Conservation (phyloP, 192 early-diverging fungal species). For the Umbelopsis sp. region DNA sequence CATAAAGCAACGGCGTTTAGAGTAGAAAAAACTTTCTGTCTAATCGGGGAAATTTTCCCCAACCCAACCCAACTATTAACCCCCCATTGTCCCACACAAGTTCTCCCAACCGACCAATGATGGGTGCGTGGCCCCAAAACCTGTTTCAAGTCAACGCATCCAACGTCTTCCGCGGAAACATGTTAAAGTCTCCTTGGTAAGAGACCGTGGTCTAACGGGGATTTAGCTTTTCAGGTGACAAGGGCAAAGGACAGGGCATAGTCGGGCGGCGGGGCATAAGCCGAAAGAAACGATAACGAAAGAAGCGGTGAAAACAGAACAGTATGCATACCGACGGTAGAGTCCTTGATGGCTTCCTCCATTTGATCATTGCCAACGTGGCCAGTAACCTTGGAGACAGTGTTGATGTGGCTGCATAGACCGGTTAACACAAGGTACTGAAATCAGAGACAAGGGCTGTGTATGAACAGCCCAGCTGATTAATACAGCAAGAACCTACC, state of each 20-base stretch:
- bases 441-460: no score
- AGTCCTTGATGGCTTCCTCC: conserved; percentile 64
- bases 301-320: background rate
- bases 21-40: background rate
- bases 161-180: no score
- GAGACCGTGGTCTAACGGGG: no score
- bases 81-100: background rate
- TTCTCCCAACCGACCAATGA: background rate
- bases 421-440: no score
- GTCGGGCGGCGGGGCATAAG: no score
- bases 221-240: no score
- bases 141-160: no score
- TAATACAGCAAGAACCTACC: conserved; percentile 63
- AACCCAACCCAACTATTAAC: background rate
- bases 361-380: conserved; percentile 69
- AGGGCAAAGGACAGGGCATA: no score
- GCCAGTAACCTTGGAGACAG: conserved; percentile 48
- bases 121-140: background rate
- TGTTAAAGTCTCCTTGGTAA: no score
- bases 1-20: background rate
- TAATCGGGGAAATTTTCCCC: conserved; percentile 14
- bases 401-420: conserved; percentile 40
- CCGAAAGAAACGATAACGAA: no score
- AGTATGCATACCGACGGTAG: conserved; percentile 46
- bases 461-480: no score